A percentile compares a stretch with the other conserved stretches of the same genome.
Evolutionary conservation across 108 stramenopile species (phyloP).

Genomic region (Mayamaea pseudoterrestris): DNA sequence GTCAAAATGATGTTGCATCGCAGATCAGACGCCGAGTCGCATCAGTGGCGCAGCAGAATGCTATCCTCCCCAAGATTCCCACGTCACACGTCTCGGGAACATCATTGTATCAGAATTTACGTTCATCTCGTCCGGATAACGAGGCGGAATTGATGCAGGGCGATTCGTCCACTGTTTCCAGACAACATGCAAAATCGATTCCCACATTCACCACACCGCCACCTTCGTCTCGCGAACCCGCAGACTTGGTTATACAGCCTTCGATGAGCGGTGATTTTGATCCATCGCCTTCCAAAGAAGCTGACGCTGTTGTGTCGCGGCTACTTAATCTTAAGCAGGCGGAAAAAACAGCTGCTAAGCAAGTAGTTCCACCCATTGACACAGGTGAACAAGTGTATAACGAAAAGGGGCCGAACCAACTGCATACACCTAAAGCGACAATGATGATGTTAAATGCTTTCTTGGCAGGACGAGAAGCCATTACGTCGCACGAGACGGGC

Average conservation of each 20-base stretch:
- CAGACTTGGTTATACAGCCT: no score
- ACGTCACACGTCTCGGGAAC: no score
- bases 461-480: conserved; percentile 7
- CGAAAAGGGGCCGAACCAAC: background rate
- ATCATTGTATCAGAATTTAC: no score
- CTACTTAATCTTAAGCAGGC: conserved; percentile 2
- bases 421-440: conserved; percentile 10
- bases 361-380: background rate
- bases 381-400: background rate
- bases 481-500: background rate
- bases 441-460: conserved; percentile 12
- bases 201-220: no score
- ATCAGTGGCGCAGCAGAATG: no score
- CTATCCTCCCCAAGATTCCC: no score
- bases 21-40: background rate
- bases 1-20: conserved; percentile 1
- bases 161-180: no score
- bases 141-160: background rate
- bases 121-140: background rate
- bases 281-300: no score
- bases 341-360: background rate
- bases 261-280: no score
- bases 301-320: background rate
- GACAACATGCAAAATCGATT: no score
- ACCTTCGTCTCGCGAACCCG: no score